Percentiles rank a stretch among this genome's conserved stretches.
phyloP scores from a whole-genome alignment of 495 filamentous ascomycete species.

The Aspergillus egyptiacus region DNA sequence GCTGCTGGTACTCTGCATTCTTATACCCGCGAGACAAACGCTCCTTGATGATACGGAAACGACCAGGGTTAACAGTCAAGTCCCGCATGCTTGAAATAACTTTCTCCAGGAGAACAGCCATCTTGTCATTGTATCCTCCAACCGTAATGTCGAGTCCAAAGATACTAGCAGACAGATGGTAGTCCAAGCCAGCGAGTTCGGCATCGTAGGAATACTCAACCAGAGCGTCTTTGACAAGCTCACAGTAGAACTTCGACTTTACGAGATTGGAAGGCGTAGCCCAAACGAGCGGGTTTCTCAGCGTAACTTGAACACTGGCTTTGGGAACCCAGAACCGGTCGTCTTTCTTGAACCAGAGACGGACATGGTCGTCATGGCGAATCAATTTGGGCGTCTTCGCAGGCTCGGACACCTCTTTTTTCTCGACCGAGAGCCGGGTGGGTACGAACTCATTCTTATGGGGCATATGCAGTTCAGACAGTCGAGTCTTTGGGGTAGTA shows the following conservation, averaged over 20 bases:
- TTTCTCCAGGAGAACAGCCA: constrained; percentile 85
- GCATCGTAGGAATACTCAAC: constrained; percentile 96
- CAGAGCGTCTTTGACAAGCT: constrained; percentile 81
- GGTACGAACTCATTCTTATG: constrained; percentile 96
- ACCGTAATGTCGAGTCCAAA: constrained; percentile 75
- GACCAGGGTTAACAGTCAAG: constrained; percentile 70
- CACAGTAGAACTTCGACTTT: constrained; percentile 75
- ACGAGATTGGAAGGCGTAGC: constrained; percentile 71
- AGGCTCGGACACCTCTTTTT: constrained; percentile 75
- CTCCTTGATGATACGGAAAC: constrained; percentile 91
- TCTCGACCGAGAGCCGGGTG: constrained; percentile 87
- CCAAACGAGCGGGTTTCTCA: constrained; percentile 71
- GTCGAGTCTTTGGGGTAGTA: constrained; percentile 51
- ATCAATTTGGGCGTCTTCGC: constrained; percentile 74
- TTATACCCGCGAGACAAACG: constrained; percentile 64
- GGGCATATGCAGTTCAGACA: constrained; percentile 73
- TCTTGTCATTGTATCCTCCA: constrained; percentile 93
- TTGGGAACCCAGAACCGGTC: constrained; percentile 99
- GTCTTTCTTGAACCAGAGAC: constrained; percentile 99
- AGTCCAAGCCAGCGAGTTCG: constrained; percentile 85
- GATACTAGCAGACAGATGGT: constrained; percentile 62
- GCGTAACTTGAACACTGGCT: constrained; percentile 72
- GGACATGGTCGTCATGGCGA: constrained; percentile 72
- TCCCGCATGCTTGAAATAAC: constrained; percentile 83
- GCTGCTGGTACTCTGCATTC: constrained; percentile 82